Evolutionary conservation across 2,329 filamentous ascomycete species (phyloP).

Genomic region (Penicillium glabrum): DNA sequence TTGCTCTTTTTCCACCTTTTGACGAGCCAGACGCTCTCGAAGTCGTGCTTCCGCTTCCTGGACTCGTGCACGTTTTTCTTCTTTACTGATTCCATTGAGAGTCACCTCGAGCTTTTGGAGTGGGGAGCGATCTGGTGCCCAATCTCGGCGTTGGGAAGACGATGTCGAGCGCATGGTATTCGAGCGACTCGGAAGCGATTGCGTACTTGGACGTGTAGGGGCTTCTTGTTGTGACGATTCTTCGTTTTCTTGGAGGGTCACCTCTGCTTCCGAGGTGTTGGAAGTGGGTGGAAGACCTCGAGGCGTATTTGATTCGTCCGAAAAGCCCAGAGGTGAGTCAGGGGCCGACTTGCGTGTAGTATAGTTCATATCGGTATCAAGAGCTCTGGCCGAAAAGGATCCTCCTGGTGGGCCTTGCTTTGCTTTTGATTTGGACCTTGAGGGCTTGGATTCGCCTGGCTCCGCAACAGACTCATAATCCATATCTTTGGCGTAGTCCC

Average conservation of each 20-base stretch:
- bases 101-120: slow-evolving; percentile 91
- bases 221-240: slow-evolving; percentile 6
- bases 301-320: slow-evolving; percentile 20
- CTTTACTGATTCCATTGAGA: slow-evolving; percentile 89
- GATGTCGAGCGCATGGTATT: slow-evolving; percentile 31
- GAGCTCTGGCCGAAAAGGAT: slow-evolving; percentile 20
- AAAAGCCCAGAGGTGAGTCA: not conserved
- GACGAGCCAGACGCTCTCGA: slow-evolving; percentile 53
- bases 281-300: slow-evolving; percentile 14
- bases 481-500: slow-evolving; percentile 3
- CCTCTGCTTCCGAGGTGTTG: slow-evolving; percentile 3
- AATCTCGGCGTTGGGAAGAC: slow-evolving; percentile 42
- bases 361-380: slow-evolving; percentile 16
- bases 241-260: slow-evolving; percentile 12
- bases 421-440: slow-evolving; percentile 3
- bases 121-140: slow-evolving; percentile 82
- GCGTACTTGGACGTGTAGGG: not conserved
- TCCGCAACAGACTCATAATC: not conserved
- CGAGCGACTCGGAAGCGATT: slow-evolving; percentile 30
- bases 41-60: slow-evolving; percentile 76
- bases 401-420: slow-evolving; percentile 2
- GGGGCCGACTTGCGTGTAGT: slow-evolving; percentile 14
- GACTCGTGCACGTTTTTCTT: slow-evolving; percentile 84
- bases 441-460: not conserved
- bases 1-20: slow-evolving; percentile 25